Evolutionary conservation across 202 grass and related monocot species (phyloP).

Genomic region (Setaria viridis): DNA sequence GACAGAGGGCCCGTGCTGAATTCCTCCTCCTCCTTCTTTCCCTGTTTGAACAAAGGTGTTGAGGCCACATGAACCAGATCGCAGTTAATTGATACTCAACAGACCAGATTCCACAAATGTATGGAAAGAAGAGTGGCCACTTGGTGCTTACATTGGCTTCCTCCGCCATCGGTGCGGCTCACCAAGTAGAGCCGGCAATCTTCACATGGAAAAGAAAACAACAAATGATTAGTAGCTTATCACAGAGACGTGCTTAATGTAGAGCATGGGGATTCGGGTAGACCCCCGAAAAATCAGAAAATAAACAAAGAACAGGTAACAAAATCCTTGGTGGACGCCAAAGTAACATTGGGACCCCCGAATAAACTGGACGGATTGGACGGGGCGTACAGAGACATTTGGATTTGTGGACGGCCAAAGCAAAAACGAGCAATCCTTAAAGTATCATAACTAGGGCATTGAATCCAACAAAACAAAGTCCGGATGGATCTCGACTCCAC

Average conservation of each 20-base stretch:
- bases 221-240: background rate
- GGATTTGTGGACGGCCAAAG: background rate
- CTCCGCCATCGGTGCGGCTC: constrained; percentile 49
- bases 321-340: background rate
- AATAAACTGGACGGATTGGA: background rate
- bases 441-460: background rate
- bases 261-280: background rate
- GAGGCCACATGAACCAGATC: background rate
- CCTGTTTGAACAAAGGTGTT: constrained; percentile 35
- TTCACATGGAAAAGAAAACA: background rate
- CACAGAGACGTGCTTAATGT: background rate
- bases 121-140: no score
- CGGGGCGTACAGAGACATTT: background rate
- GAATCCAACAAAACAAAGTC: background rate
- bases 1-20: constrained; percentile 93
- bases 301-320: background rate
- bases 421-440: background rate
- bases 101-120: background rate
- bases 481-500: background rate
- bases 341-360: background rate
- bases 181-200: constrained; percentile 31
- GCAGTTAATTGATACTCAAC: background rate
- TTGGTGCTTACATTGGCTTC: constrained; percentile 50
- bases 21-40: constrained; percentile 94
- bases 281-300: background rate